Conservation (phyloP, 352 stramenopile genomes). For the Phytophthora pistaciae region DNA sequence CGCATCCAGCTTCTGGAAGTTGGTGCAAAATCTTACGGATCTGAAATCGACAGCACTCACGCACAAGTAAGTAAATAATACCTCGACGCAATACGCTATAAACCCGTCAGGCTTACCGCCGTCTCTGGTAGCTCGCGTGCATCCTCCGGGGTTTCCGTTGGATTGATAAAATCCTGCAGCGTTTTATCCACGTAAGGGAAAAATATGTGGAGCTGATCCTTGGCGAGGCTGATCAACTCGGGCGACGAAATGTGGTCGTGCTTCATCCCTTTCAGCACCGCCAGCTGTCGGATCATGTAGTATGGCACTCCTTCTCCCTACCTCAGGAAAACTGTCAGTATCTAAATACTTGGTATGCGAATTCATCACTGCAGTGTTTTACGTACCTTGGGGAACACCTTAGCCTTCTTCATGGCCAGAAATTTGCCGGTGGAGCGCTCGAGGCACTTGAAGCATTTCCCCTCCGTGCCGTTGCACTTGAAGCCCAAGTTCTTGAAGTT, state of each 20-base stretch:
- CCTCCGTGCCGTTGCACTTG: constrained; percentile 92
- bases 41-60: constrained; percentile 25
- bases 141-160: constrained; percentile 81
- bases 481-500: constrained; percentile 92
- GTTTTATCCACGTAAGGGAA: constrained; percentile 93
- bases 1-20: constrained; percentile 83
- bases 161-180: constrained; percentile 93
- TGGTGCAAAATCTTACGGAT: constrained; percentile 87
- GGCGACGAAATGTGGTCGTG: constrained; percentile 91
- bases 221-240: constrained; percentile 87
- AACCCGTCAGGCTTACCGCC: constrained; percentile 49
- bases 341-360: too few relatives aligned
- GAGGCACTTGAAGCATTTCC: constrained; percentile 88
- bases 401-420: constrained; percentile 90
- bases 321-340: constrained; percentile 10
- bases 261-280: constrained; percentile 89
- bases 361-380: not conserved
- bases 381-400: constrained; percentile 88
- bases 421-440: constrained; percentile 87
- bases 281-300: constrained; percentile 93
- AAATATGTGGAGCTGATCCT: constrained; percentile 91
- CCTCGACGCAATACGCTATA: not conserved
- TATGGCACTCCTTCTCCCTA: constrained; percentile 93
- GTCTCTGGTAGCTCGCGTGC: constrained; percentile 76
- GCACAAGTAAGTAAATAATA: constrained; percentile 9